Evolutionary conservation across 148 eudicot genomes (phyloP).

Genomic region (Vaccinium myrtillus): DNA sequence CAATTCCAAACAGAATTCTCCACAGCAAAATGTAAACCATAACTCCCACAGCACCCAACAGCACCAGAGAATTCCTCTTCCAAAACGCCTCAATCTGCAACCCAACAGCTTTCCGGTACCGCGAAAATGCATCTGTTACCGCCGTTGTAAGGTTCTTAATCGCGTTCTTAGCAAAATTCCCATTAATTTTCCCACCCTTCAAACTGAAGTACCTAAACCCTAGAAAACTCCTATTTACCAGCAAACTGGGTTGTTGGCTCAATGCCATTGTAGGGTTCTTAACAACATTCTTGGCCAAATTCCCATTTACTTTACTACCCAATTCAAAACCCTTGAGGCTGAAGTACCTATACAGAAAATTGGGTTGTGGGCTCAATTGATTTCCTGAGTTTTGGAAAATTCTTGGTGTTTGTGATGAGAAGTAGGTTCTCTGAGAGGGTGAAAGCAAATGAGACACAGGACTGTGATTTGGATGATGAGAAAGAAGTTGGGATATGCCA

Average conservation of each 20-base stretch:
- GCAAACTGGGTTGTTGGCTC: slow-evolving; percentile 15
- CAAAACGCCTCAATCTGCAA: slow-evolving; percentile 91
- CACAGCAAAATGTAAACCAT: slow-evolving; percentile 73
- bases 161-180: slow-evolving; percentile 19
- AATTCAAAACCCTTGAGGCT: slow-evolving; percentile 35
- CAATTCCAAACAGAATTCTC: slow-evolving; percentile 90
- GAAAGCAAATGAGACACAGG: slow-evolving; percentile 27
- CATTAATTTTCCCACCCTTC: neutral
- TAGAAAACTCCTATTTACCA: slow-evolving; percentile 4
- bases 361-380: slow-evolving; percentile 14
- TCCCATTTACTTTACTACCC: slow-evolving; percentile 41
- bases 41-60: slow-evolving; percentile 74
- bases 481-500: slow-evolving; percentile 31
- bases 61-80: slow-evolving; percentile 72
- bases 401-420: slow-evolving; percentile 24
- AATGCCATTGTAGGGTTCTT: neutral
- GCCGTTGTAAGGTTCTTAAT: slow-evolving; percentile 52
- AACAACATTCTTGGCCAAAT: slow-evolving; percentile 34
- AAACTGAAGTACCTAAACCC: neutral
- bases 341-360: slow-evolving; percentile 42
- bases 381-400: slow-evolving; percentile 20
- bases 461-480: slow-evolving; percentile 30
- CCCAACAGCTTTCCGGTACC: slow-evolving; percentile 66
- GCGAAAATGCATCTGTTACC: slow-evolving; percentile 35
- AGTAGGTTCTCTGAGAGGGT: slow-evolving; percentile 32